phyloP scores from a whole-genome alignment of 495 filamentous ascomycete species.

The Oleoguttula mirabilis region DNA sequence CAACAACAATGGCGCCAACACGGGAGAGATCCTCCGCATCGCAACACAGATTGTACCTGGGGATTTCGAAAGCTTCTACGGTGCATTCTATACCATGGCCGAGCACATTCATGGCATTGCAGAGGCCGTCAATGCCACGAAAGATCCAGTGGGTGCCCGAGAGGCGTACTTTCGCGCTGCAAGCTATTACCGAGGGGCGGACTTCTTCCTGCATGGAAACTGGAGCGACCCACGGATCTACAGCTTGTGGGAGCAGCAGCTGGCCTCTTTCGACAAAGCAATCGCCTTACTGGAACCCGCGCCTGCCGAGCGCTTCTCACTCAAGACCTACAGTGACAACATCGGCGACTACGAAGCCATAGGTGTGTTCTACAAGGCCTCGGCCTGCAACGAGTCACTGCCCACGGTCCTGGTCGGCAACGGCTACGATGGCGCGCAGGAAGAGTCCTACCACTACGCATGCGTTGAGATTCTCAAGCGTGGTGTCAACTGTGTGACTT shows the following conservation, averaged over 20 bases:
- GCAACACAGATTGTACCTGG: slow-evolving; percentile 28
- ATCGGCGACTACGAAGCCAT: slow-evolving; percentile 15
- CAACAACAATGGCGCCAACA: slow-evolving; percentile 12
- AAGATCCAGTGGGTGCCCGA: slow-evolving; percentile 17
- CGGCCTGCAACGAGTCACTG: background rate
- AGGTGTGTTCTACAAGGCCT: slow-evolving; percentile 6
- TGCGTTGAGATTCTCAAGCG: slow-evolving; percentile 31
- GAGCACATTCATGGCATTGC: slow-evolving; percentile 9
- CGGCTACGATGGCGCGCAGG: slow-evolving; percentile 36
- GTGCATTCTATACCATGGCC: slow-evolving; percentile 29
- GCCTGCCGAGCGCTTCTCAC: slow-evolving; percentile 29
- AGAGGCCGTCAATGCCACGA: background rate
- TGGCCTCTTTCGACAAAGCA: slow-evolving; percentile 14
- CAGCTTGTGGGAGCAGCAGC: slow-evolving; percentile 7
- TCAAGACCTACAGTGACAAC: slow-evolving; percentile 26
- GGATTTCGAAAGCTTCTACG: slow-evolving; percentile 28
- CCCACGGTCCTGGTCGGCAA: slow-evolving; percentile 32
- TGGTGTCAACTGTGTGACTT: slow-evolving; percentile 37
- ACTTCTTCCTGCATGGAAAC: slow-evolving; percentile 37
- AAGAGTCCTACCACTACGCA: slow-evolving; percentile 34
- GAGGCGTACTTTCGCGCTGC: slow-evolving; percentile 30
- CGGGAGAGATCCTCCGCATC: slow-evolving; percentile 30
- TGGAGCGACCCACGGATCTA: slow-evolving; percentile 25
- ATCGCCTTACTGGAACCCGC: slow-evolving; percentile 23
- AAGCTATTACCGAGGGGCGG: slow-evolving; percentile 34